Percentiles rank a stretch among this genome's conserved stretches.
These are phyloP conservation scores for Lactifluus pinguis DNA, from an alignment of 768 basidiomycete species.

Conservation along the genomic window DNA sequence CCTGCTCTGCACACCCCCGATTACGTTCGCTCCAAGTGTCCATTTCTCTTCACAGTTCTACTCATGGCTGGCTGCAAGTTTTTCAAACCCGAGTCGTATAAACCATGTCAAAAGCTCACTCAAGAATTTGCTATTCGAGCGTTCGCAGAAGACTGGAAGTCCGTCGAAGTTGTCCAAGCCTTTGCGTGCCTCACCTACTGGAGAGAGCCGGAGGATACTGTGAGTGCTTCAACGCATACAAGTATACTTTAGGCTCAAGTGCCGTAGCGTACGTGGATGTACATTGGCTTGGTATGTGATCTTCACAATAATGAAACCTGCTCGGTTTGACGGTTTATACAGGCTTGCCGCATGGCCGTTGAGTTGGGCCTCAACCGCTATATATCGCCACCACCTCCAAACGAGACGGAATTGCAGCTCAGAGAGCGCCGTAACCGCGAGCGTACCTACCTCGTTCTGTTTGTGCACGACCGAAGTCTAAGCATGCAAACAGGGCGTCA, in stretches of 20 bases:
- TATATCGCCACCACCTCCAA: slow-evolving; percentile 40
- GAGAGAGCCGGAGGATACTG: slow-evolving; percentile 81
- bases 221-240: slow-evolving; percentile 28
- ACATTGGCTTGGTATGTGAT: slow-evolving; percentile 67
- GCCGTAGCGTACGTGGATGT: slow-evolving; percentile 71
- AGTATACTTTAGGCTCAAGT: not conserved
- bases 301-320: slow-evolving; percentile 2
- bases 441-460: slow-evolving; percentile 78
- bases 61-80: slow-evolving; percentile 83
- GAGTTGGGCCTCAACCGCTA: slow-evolving; percentile 75
- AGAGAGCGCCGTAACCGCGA: slow-evolving; percentile 78
- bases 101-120: slow-evolving; percentile 60
- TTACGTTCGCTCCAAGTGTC: slow-evolving; percentile 73
- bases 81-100: slow-evolving; percentile 60
- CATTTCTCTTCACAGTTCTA: slow-evolving; percentile 78
- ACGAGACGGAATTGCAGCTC: slow-evolving; percentile 57
- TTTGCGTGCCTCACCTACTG: slow-evolving; percentile 86
- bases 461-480: slow-evolving; percentile 78
- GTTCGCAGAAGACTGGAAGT: slow-evolving; percentile 69
- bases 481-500: slow-evolving; percentile 79
- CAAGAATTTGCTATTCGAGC: slow-evolving; percentile 68
- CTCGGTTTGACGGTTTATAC: not conserved
- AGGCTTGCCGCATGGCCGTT: slow-evolving; percentile 86
- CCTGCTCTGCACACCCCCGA: slow-evolving; percentile 71
- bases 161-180: slow-evolving; percentile 82